These are phyloP conservation scores for Guyanaporus albipodus DNA, from an alignment of 768 basidiomycete species.

Conservation along the genomic window DNA sequence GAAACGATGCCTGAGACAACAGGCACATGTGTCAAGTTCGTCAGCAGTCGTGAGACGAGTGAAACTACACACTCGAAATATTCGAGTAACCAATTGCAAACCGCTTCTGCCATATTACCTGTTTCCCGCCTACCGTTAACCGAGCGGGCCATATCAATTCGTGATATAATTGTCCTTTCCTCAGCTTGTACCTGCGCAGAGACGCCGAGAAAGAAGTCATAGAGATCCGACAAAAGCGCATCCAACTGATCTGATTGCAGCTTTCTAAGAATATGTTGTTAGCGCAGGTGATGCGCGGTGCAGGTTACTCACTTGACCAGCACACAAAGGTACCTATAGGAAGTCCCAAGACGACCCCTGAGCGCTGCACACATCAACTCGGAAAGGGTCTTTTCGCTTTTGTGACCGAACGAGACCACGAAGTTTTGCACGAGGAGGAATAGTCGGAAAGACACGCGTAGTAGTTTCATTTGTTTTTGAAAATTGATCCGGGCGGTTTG, in stretches of 20 bases:
- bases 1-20: conserved; percentile 39
- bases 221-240: conserved; percentile 39
- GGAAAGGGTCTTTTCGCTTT: conserved; percentile 30
- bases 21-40: not conserved
- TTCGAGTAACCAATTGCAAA: conserved; percentile 48
- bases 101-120: conserved; percentile 17
- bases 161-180: conserved; percentile 34
- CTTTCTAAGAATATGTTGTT: conserved; percentile 34
- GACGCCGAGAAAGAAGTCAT: conserved; percentile 35
- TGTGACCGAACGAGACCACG: conserved; percentile 43
- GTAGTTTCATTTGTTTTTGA: conserved; percentile 24
- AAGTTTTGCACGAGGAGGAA: conserved; percentile 42
- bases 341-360: conserved; percentile 40
- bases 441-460: conserved; percentile 49
- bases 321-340: conserved; percentile 43
- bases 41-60: not conserved
- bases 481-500: conserved; percentile 38
- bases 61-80: conserved; percentile 45
- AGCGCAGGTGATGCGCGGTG: conserved; percentile 7
- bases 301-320: conserved; percentile 42
- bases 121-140: conserved; percentile 18
- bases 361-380: conserved; percentile 46
- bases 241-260: conserved; percentile 33
- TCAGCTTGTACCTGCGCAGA: conserved; percentile 29
- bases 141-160: conserved; percentile 18